Base-by-base conservation (phyloP, 768 basidiomycete genomes). In the Termitomyces sp. region DNA sequence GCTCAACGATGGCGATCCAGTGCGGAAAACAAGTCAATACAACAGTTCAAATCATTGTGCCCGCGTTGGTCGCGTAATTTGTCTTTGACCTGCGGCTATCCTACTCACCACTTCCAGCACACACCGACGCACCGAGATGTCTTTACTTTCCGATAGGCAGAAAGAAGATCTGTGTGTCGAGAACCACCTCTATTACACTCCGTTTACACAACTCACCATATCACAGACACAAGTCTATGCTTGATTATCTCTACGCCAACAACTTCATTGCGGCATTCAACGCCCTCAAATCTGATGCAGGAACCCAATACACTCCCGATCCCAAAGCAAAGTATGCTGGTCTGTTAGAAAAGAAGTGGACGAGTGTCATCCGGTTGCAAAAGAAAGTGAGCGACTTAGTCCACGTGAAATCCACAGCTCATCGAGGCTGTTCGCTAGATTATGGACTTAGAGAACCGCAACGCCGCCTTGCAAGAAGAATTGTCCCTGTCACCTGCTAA, bases 291-390 rank as follows among this genome's bases (percentile, higher is more conserved):
- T 68, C 75, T 42, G 82, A 85, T 58, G 72, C 79, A 33, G 77
- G 79, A 56, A 68, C 80, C 28, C 83, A 86, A 59, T 90, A 88
- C 69, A 78, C 80, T 4, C 90, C 90, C 16, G 94, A 96, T 76
- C 85, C 92, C 24, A 93, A 90, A 69, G 85, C 92, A 51, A 89
- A 91, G 70, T 88, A 86, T 66, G 85, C 86, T 1, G 94, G 94
- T 1, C 74, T 98, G 56, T 74, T 98, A 59, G 95, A 93, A 77
- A 96, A 96, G 86, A 98, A 98, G 73, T 98, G 95, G 95, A 96
- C 92, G 50, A 92, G 89, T 67, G 93, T 97, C 34, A 95, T 98
- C 58, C 82, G 95, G 63, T 73, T 98, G 69, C 95, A 98, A 77
- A 92, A 95, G 81, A 96, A 95, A 86, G 93, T 88, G 60, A 54